Base-by-base conservation (phyloP, 1,284 basidiomycete species). In the Austropuccinia psidii region DNA sequence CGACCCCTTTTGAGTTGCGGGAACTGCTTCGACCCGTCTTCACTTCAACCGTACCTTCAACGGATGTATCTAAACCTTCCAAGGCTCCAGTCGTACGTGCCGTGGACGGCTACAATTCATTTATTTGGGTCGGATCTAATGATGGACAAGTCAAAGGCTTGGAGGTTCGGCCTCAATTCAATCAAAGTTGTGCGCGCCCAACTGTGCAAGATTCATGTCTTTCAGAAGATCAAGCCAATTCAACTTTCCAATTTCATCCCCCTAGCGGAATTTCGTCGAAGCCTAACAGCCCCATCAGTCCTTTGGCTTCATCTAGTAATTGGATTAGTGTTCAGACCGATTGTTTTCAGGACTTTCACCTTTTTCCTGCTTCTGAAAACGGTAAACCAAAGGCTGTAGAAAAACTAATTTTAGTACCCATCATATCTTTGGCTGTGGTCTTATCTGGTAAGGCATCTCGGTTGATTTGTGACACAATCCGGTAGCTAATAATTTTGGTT, bases 271-370 rank as follows among this genome's bases (percentile, higher is more conserved):
- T 45, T 21, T 45, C 61, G 3, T 72, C 68, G 19, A 60, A 61
- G 15, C 50, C 50, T 17, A 54, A 47, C 21, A 54, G 66, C 21
- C 49, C 66, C 13, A 35, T 31, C n/a, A 47, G n/a, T 15, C 45
- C 68, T 29, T 24, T 37, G 1, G 57, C 60, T 19, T 41, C 41
- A 31, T 29, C 41, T 27, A 19, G 19, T 6, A 41, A 4, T 17
- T 35, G 33, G 35, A 37, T 37, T 60, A 7, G 11, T 11, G 27
- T 72, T 43, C 57, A 72, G 29, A 60, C 45, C 0, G 50, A 49
- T 31, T 72, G 68, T 31, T 72, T 72, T 72, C 68, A 72, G 33
- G 68, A 72, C 49, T 50, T 35, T n/a, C 68, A 72, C n/a, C 31
- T 72, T 21, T 72, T 72, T 50, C 70, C 70, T 24, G 37, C 70